Evolutionary conservation across 495 filamentous ascomycete genomes (phyloP).

Genomic region (Glonium stellatum): DNA sequence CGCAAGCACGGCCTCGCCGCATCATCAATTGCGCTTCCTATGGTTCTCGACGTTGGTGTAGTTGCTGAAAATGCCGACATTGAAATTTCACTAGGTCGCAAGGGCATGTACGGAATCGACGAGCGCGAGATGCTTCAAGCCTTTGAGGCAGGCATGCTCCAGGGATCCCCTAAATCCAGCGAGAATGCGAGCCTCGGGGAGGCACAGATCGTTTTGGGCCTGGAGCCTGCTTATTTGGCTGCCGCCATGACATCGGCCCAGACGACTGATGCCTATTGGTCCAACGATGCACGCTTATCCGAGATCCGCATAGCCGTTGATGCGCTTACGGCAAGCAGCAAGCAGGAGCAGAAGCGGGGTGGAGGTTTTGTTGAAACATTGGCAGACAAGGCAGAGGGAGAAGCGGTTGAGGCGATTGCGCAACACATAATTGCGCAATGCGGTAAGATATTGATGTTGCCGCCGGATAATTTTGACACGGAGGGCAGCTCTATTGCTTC

Average conservation of each 20-base stretch:
- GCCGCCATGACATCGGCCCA: background rate
- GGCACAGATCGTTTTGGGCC: slow-evolving; percentile 4
- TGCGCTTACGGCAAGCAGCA: background rate
- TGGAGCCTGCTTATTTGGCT: slow-evolving; percentile 26
- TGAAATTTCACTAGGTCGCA: background rate
- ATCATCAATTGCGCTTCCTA: slow-evolving; percentile 21
- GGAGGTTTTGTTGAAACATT: background rate
- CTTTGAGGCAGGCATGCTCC: slow-evolving; percentile 7
- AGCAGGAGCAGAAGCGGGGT: background rate
- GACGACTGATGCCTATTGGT: slow-evolving; percentile 14
- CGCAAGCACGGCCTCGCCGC: slow-evolving; percentile 10
- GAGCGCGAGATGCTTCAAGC: slow-evolving; percentile 2
- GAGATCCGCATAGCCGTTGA: background rate
- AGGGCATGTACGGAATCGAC: slow-evolving; percentile 9
- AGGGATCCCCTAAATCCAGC: background rate
- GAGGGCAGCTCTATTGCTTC: background rate
- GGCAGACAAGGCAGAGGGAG: background rate
- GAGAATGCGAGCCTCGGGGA: background rate
- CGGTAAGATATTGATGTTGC: slow-evolving; percentile 13
- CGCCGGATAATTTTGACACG: background rate
- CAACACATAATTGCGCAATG: slow-evolving; percentile 32
- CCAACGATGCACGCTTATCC: slow-evolving; percentile 1
- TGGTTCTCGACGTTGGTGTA: slow-evolving; percentile 18
- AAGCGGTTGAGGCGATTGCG: slow-evolving; percentile 1
- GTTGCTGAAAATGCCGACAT: slow-evolving; percentile 3